Conservation (phyloP, 1,284 basidiomycete genomes). For the Thelephora terrestris region DNA sequence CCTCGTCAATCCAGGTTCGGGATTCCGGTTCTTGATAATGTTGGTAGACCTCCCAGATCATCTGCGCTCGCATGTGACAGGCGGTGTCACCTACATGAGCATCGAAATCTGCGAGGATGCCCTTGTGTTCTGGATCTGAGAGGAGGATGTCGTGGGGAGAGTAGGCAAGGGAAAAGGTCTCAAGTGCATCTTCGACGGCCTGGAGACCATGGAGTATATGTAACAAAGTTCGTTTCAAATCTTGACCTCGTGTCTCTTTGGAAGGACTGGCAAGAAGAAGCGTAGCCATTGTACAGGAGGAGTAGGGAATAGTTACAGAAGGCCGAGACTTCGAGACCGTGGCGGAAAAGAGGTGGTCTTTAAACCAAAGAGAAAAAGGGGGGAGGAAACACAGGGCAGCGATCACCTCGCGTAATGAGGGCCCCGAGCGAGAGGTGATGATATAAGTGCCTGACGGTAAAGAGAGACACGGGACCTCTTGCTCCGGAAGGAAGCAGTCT, state of each 20-base stretch:
- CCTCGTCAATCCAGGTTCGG: background rate
- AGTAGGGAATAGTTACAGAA: background rate
- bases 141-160: background rate
- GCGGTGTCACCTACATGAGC: background rate
- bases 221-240: background rate
- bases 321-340: background rate
- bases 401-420: no score
- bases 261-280: background rate
- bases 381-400: no score
- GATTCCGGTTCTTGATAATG: background rate
- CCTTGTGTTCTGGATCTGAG: background rate
- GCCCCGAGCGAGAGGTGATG: no score
- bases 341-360: background rate
- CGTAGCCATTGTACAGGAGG: background rate
- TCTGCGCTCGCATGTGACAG: background rate
- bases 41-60: constrained; percentile 1
- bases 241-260: background rate
- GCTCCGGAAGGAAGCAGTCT: no score
- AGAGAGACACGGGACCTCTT: no score
- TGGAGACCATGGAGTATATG: background rate
- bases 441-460: no score
- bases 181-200: background rate
- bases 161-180: background rate
- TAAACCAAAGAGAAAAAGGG: no score
- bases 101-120: background rate